These are phyloP conservation scores for Leucosporidium scottii DNA, from an alignment of 768 basidiomycete genomes.

Conservation along the genomic window DNA sequence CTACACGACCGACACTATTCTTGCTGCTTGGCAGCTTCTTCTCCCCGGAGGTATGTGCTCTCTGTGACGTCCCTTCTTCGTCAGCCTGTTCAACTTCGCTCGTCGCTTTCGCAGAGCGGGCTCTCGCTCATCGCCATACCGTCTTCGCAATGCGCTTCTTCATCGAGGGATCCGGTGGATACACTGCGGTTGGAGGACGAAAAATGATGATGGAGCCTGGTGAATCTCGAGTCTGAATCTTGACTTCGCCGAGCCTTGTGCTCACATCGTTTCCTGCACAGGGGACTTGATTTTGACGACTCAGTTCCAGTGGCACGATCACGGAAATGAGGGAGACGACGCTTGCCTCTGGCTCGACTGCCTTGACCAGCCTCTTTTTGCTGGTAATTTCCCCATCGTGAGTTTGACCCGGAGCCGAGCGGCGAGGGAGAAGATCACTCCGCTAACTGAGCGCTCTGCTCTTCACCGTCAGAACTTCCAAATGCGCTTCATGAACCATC, in stretches of 20 bases:
- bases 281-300: slow-evolving; percentile 15
- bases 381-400: slow-evolving; percentile 9
- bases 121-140: slow-evolving; percentile 20
- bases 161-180: slow-evolving; percentile 13
- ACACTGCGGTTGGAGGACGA: slow-evolving; percentile 16
- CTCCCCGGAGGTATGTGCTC: slow-evolving; percentile 7
- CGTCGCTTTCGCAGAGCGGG: neutral
- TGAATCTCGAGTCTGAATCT: neutral
- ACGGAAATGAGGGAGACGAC: slow-evolving; percentile 18
- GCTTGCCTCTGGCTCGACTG: slow-evolving; percentile 23
- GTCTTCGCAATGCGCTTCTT: slow-evolving; percentile 23
- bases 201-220: slow-evolving; percentile 19
- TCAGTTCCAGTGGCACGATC: slow-evolving; percentile 26
- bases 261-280: neutral
- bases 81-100: too few relatives aligned
- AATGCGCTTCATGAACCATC: slow-evolving; percentile 20
- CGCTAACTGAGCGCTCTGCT: neutral
- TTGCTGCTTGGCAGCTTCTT: slow-evolving; percentile 19
- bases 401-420: neutral
- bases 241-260: neutral
- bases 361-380: slow-evolving; percentile 18
- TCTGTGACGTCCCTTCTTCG: too few relatives aligned
- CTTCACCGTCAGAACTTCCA: slow-evolving; percentile 10
- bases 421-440: neutral
- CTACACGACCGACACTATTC: slow-evolving; percentile 18